Evolutionary conservation across 2,329 filamentous ascomycete genomes (phyloP).

Genomic region (Lasiodiplodia sp.): DNA sequence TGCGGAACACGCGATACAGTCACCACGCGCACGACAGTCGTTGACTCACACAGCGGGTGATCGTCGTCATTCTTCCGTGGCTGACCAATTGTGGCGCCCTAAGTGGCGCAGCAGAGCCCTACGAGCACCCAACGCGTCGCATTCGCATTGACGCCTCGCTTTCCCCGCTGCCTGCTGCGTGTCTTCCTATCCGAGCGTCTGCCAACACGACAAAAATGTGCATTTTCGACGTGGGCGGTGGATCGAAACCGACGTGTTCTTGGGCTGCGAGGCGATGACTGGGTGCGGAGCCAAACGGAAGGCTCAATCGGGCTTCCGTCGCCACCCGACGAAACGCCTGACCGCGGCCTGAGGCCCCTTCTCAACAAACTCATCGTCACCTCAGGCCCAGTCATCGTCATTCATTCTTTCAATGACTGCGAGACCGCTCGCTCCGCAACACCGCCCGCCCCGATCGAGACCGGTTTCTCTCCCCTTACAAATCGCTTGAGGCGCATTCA

Average conservation of each 20-base stretch:
- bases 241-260: conserved; percentile 17
- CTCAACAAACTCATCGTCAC: conserved; percentile 9
- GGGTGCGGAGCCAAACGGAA: conserved; percentile 12
- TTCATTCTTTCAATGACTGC: not conserved
- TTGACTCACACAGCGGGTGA: conserved; percentile 22
- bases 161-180: conserved; percentile 12
- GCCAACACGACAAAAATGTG: not conserved
- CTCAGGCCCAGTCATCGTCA: conserved; percentile 15
- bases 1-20: conserved; percentile 26
- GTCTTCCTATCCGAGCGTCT: conserved; percentile 4
- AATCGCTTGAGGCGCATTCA: not conserved
- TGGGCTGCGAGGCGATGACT: conserved; percentile 16
- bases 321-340: conserved; percentile 24
- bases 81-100: conserved; percentile 13
- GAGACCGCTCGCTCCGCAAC: not conserved
- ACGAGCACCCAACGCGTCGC: conserved; percentile 8
- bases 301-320: conserved; percentile 10
- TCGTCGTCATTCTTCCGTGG: conserved; percentile 21
- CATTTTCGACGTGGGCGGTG: not conserved
- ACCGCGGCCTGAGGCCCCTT: conserved; percentile 13
- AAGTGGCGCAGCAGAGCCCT: conserved; percentile 18
- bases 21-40: conserved; percentile 4
- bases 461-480: not conserved
- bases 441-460: not conserved
- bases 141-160: conserved; percentile 13